Percentiles rank a stretch among this genome's conserved stretches.
Conservation (phyloP, 305 asterid species). For the Fraxinus paxiana region DNA sequence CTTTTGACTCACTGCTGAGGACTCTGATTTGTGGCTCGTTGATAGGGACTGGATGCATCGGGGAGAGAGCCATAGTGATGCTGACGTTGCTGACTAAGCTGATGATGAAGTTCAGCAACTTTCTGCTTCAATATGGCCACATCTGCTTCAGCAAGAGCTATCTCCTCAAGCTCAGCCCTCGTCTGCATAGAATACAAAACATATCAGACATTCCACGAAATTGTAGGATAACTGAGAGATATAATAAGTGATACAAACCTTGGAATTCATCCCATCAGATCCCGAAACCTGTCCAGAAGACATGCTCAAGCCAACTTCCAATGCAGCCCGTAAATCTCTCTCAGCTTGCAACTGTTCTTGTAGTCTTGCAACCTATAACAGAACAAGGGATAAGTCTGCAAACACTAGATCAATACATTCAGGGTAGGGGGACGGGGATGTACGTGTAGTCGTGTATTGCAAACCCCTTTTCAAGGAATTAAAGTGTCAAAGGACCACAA, state of each 20-base stretch:
- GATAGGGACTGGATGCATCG: slow-evolving; percentile 56
- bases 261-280: slow-evolving; percentile 86
- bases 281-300: slow-evolving; percentile 77
- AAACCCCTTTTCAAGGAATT: background rate
- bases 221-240: slow-evolving; percentile 21
- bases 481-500: background rate
- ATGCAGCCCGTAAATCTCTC: slow-evolving; percentile 90
- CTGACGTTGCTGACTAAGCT: slow-evolving; percentile 89
- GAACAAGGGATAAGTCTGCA: slow-evolving; percentile 13
- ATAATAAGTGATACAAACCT: slow-evolving; percentile 46
- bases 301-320: slow-evolving; percentile 95
- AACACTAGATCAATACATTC: slow-evolving; percentile 1
- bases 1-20: slow-evolving; percentile 57
- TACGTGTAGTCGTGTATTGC: background rate
- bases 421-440: background rate
- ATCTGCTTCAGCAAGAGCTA: slow-evolving; percentile 98
- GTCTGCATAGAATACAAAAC: slow-evolving; percentile 47
- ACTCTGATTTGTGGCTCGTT: slow-evolving; percentile 50
- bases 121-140: slow-evolving; percentile 87
- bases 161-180: slow-evolving; percentile 95
- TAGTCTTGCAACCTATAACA: slow-evolving; percentile 72
- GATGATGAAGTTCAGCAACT: slow-evolving; percentile 93
- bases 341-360: slow-evolving; percentile 99
- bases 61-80: slow-evolving; percentile 73
- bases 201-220: slow-evolving; percentile 19